phyloP scores from a whole-genome alignment of 192 early-diverging fungal genomes.

The Mortierella claussenii region DNA sequence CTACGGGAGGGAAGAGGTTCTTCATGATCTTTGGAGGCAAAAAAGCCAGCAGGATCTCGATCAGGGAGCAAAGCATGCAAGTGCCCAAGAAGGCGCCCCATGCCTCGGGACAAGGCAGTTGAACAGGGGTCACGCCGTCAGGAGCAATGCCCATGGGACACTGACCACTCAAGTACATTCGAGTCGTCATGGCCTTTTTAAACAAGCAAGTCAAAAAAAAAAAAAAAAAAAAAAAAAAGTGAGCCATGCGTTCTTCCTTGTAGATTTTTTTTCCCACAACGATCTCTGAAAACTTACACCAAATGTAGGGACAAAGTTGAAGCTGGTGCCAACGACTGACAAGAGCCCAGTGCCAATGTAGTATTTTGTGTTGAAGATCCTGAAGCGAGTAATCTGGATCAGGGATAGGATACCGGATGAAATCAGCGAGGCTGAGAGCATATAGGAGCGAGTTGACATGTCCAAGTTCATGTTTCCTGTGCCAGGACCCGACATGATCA shows the following conservation, averaged over 20 bases:
- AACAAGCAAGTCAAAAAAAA: neutral
- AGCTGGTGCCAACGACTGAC: constrained; percentile 60
- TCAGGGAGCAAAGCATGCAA: constrained; percentile 59
- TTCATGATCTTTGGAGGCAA: constrained; percentile 60
- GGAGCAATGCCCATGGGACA: constrained; percentile 55
- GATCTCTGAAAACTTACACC: constrained; percentile 2
- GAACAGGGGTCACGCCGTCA: constrained; percentile 55
- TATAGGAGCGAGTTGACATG: constrained; percentile 47
- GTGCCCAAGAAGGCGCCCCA: constrained; percentile 68
- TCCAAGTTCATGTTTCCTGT: constrained; percentile 55
- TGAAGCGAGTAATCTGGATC: constrained; percentile 58
- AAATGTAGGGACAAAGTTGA: constrained; percentile 61
- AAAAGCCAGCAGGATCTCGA: constrained; percentile 60
- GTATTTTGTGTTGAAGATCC: constrained; percentile 54
- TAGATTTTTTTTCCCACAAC: neutral
- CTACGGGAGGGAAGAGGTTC: constrained; percentile 60
- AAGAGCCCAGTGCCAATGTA: constrained; percentile 64
- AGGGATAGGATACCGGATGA: constrained; percentile 57
- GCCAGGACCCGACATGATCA: constrained; percentile 59
- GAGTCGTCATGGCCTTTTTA: constrained; percentile 58
- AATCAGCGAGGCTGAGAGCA: constrained; percentile 60
- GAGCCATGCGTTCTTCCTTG: neutral
- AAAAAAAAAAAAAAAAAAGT: neutral
- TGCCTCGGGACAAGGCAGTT: constrained; percentile 60
- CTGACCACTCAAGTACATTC: constrained; percentile 64